phyloP scores from a whole-genome alignment of 164 flowering plant genomes.

The Aristolochia contorta region DNA sequence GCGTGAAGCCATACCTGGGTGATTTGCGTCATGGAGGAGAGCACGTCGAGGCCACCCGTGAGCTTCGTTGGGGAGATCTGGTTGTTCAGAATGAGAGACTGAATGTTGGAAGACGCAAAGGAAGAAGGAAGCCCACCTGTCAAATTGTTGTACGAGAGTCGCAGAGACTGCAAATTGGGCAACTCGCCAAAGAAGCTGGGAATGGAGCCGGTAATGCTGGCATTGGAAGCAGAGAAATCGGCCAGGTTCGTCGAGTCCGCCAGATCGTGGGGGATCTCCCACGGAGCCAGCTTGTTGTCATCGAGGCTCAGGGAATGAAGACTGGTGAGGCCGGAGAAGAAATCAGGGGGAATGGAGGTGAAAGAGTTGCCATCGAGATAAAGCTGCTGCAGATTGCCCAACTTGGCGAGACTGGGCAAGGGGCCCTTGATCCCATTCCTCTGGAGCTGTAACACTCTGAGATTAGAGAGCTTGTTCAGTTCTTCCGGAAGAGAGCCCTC shows the following conservation, averaged over 20 bases:
- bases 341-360: constrained; percentile 13
- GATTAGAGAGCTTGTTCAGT: constrained; percentile 20
- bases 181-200: constrained; percentile 29
- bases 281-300: constrained; percentile 23
- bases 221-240: constrained; percentile 19
- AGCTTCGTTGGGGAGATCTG: constrained; percentile 18
- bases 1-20: constrained; percentile 43
- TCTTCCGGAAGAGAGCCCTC: constrained; percentile 26
- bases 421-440: constrained; percentile 20
- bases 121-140: constrained; percentile 33
- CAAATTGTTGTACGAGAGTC: constrained; percentile 44
- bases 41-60: constrained; percentile 28
- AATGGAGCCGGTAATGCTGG: constrained; percentile 22
- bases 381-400: constrained; percentile 13
- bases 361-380: constrained; percentile 24
- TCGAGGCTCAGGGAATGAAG: constrained; percentile 16
- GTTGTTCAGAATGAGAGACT: constrained; percentile 35
- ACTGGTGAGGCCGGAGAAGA: constrained; percentile 20
- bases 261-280: constrained; percentile 30
- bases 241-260: constrained; percentile 13
- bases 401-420: constrained; percentile 20
- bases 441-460: constrained; percentile 21
- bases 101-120: constrained; percentile 20
- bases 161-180: constrained; percentile 19
- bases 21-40: constrained; percentile 27